These are phyloP conservation scores for Colletotrichum orbiculare DNA, from an alignment of 2,329 filamentous ascomycete species.

Conservation along the genomic window DNA sequence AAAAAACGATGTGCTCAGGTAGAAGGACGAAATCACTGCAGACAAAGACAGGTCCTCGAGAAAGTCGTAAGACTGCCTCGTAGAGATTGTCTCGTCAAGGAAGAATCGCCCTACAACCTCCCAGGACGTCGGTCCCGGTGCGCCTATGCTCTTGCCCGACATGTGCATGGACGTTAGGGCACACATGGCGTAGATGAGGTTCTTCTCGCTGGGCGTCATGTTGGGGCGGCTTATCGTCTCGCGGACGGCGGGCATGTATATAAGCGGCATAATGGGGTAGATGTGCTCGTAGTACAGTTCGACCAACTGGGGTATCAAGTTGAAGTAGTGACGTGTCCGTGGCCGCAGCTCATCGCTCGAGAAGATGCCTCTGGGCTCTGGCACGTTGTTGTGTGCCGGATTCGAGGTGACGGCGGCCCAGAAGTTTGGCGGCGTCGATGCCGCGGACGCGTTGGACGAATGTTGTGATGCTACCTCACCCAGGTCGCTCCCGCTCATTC, in stretches of 20 bases:
- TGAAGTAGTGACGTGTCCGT: constrained; percentile 54
- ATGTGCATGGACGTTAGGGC: constrained; percentile 64
- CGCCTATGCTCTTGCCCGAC: constrained; percentile 55
- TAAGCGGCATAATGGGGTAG: constrained; percentile 72
- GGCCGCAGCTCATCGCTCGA: constrained; percentile 57
- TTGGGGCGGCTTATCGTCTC: constrained; percentile 56
- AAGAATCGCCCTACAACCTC: constrained; percentile 65
- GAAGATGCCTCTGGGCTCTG: constrained; percentile 51
- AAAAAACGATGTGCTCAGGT: constrained; percentile 70
- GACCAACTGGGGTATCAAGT: constrained; percentile 64
- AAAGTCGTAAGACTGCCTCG: constrained; percentile 67
- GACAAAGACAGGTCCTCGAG: constrained; percentile 64
- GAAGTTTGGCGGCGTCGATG: constrained; percentile 43
- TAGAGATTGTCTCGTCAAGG: constrained; percentile 67
- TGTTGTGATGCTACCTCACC: constrained; percentile 30
- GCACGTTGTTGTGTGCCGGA: constrained; percentile 40
- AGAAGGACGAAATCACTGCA: constrained; percentile 72
- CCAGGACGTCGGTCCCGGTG: constrained; percentile 53
- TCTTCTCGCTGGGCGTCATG: constrained; percentile 52
- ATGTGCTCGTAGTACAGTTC: constrained; percentile 72
- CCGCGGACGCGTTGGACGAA: constrained; percentile 38
- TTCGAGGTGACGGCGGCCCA: constrained; percentile 46
- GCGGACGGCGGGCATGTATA: constrained; percentile 66
- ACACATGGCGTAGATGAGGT: constrained; percentile 67
- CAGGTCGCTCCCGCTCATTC: constrained; percentile 34